Base-by-base conservation (phyloP, 495 filamentous ascomycete species). In the Chaetomidium leptoderma region DNA sequence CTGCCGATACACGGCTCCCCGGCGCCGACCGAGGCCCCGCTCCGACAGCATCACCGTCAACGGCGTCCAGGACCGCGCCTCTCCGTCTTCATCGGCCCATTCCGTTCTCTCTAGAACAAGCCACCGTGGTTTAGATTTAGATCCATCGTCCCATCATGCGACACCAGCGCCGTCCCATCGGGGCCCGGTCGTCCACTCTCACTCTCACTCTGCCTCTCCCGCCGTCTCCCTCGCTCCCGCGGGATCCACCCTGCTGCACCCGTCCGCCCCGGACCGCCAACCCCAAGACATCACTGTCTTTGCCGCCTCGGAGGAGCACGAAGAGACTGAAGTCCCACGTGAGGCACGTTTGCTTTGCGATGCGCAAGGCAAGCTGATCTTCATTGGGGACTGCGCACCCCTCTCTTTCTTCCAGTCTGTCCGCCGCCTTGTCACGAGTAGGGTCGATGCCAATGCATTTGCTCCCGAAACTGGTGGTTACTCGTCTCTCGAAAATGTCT, bases 381-480 rank as follows among this genome's bases (percentile, higher is more conserved):
- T 88, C 63, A 79, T 88, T 55, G 86, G 85, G 11, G 85, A 89
- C 57, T 86, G 85, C 13, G 85, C 85, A 14, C 84, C 83, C 39
- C 72, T 87, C 29, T 86, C 85, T 0, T 85, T 86, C 61, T 74
- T 88, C 57, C 85, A 88, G 66, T 83, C 83, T 23, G 75, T 88
- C 37, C 82, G 85, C 6, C 77, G 83, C 40, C 82, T 89, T 27
- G 84, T 89, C n/a, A 82, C 80, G 8, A 79, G 79, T 9, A 77
- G 79, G 3, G 80, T 84, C 32, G 86, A 86, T 21, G 73, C 79
- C 3, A 80, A 83, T 39, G 78, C 81, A 14, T 87, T 89, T 42
- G 83, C 83, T 3, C 79, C 83, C 26, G 83, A 86, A 59, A 85
- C 81, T 9, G 79, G 79, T 24, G 78, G 84, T 14, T 82, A 87